These are phyloP conservation scores for Pyracantha coccinea DNA, from an alignment of 331 rosid genomes.

Conservation along the genomic window DNA sequence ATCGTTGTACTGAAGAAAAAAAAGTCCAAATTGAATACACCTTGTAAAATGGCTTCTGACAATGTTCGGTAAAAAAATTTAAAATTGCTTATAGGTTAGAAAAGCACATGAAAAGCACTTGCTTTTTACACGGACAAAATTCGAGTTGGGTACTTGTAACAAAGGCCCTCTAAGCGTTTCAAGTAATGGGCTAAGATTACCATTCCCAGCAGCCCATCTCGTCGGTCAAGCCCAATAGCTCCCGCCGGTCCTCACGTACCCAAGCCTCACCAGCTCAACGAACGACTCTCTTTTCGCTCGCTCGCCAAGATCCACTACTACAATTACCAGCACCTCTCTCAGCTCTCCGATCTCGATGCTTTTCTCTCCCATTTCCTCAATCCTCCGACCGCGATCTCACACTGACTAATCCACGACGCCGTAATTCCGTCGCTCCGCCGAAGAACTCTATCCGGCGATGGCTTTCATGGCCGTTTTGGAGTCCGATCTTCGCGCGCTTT, in stretches of 20 bases:
- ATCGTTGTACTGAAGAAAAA: too few relatives aligned
- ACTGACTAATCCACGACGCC: neutral
- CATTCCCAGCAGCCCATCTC: neutral
- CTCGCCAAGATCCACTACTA: neutral
- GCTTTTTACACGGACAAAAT: too few relatives aligned
- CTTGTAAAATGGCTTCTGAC: too few relatives aligned
- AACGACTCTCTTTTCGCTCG: neutral
- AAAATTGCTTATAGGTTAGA: too few relatives aligned
- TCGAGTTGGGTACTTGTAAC: too few relatives aligned
- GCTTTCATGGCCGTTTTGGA: constrained; percentile 99
- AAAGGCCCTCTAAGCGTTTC: too few relatives aligned
- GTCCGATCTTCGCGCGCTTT: constrained; percentile 97
- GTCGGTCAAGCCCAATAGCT: neutral
- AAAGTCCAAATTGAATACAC: too few relatives aligned
- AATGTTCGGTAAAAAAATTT: too few relatives aligned
- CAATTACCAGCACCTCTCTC: neutral
- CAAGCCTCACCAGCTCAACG: neutral
- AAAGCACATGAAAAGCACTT: too few relatives aligned
- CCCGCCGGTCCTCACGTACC: neutral
- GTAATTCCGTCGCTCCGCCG: neutral
- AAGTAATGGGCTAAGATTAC: too few relatives aligned
- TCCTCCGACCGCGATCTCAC: neutral
- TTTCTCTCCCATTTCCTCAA: neutral
- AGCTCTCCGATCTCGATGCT: constrained; percentile 1
- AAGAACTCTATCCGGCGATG: constrained; percentile 34